Base-by-base conservation (phyloP, 495 filamentous ascomycete genomes). In the Penicillium bovifimosum region DNA sequence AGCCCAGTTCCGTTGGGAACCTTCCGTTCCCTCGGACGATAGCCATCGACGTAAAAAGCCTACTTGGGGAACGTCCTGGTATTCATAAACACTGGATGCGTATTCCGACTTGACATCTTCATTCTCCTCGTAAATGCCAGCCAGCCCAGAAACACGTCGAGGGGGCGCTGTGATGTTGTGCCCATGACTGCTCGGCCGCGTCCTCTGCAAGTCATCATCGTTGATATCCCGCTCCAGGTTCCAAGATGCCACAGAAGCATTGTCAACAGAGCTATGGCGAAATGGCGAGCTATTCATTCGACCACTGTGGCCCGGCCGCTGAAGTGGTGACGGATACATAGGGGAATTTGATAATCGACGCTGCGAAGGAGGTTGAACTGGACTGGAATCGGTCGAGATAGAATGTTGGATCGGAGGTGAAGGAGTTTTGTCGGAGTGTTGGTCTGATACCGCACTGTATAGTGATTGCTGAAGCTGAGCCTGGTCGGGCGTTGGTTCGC, bases 401-500 rank as follows among this genome's bases (percentile, higher is more conserved):
- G 60, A 60, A 33, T 63, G 63, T 16, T 60, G 68, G 47, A 71
- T 43, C n/a, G 71, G 73, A 18, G 71, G 73, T 9, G 69, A 61
- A 17, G 71, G 71, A 2, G 72, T 76, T 3, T 62, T 50, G 41
- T 67, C 69, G 9, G 70, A 73, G 26, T 52, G 62, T 11, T 42
- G 65, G 56, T 9, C 59, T n/a, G 32, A 24, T 24, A 24, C 41
- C n/a, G 56, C 65, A 33, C 67, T 61, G 0, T 62, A 57, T n/a
- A 76, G 52, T 0, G 55, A 52, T 9, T 64, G 62, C 35, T 67
- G 56, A 27, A 76, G 59, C 52, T 76, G 73, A 0, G 62, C 48
- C 42, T 74, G 59, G 49, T 76, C 73, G 4, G 73, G 73, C 20
- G 73, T 76, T 14, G 73, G 71, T 38, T 67, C 68, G 7, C 73